Conservation (phyloP, 2,329 filamentous ascomycete genomes). For the Pseudogymnoascus verrucosus region DNA sequence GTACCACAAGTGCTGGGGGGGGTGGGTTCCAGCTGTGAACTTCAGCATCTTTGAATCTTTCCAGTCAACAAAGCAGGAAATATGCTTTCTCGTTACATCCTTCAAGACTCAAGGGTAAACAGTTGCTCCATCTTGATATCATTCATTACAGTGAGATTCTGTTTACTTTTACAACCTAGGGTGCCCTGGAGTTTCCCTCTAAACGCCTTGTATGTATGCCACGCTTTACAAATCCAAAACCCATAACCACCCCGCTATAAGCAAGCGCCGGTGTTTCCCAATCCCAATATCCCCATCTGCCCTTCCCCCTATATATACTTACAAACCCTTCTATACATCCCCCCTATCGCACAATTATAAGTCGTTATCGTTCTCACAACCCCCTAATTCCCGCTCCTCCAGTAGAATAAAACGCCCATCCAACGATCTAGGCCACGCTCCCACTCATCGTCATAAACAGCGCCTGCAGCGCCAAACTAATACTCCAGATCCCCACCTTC, state of each 20-base stretch:
- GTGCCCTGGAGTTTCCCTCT: background rate
- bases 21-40: no score
- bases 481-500: conserved; percentile 93
- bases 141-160: conserved; percentile 7
- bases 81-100: no score
- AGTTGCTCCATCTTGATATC: background rate
- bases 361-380: background rate
- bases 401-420: background rate
- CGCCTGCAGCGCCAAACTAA: conserved; percentile 85
- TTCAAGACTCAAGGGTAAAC: background rate
- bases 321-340: background rate
- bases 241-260: background rate
- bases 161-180: conserved; percentile 6
- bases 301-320: background rate
- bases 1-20: no score
- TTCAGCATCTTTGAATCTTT: no score
- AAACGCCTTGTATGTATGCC: conserved; percentile 1
- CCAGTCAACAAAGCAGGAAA: no score
- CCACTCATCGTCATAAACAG: conserved; percentile 93
- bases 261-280: background rate
- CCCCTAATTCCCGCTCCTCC: background rate
- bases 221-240: background rate
- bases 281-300: background rate
- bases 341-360: background rate
- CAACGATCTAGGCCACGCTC: conserved; percentile 47